These are phyloP conservation scores for Ophiobolus disseminans DNA, from an alignment of 2,329 filamentous ascomycete genomes.

Conservation along the genomic window DNA sequence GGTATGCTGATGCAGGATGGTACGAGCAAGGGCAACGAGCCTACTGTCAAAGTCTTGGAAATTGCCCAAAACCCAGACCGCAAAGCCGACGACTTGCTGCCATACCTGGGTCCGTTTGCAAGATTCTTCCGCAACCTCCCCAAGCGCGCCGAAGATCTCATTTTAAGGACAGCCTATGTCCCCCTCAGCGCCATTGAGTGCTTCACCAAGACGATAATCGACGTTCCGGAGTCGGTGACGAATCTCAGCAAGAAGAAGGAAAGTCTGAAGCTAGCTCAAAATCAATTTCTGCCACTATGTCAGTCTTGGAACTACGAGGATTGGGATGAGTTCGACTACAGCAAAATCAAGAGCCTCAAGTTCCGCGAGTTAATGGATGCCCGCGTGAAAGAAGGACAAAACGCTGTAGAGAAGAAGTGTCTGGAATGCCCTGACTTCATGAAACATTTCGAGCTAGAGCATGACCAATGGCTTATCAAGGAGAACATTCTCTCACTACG, in stretches of 20 bases:
- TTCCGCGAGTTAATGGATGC: constrained; percentile 81
- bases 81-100: constrained; percentile 83
- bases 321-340: constrained; percentile 87
- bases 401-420: constrained; percentile 70
- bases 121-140: constrained; percentile 72
- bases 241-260: constrained; percentile 60
- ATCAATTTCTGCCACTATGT: constrained; percentile 72
- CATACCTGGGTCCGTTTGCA: constrained; percentile 77
- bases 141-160: constrained; percentile 70
- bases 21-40: constrained; percentile 68
- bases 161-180: constrained; percentile 71
- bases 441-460: constrained; percentile 94
- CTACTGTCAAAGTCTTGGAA: constrained; percentile 79
- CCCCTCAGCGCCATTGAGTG: constrained; percentile 82
- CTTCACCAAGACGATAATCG: constrained; percentile 73
- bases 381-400: constrained; percentile 67
- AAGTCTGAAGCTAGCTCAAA: constrained; percentile 66
- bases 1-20: constrained; percentile 83
- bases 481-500: constrained; percentile 90
- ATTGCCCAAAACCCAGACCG: constrained; percentile 73
- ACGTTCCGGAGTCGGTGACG: constrained; percentile 54
- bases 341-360: constrained; percentile 80
- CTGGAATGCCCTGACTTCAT: constrained; percentile 78
- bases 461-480: constrained; percentile 95
- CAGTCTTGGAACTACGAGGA: constrained; percentile 74